Conservation (phyloP, 805 yeast species). For the Ogataea nakhonphanomensis region DNA sequence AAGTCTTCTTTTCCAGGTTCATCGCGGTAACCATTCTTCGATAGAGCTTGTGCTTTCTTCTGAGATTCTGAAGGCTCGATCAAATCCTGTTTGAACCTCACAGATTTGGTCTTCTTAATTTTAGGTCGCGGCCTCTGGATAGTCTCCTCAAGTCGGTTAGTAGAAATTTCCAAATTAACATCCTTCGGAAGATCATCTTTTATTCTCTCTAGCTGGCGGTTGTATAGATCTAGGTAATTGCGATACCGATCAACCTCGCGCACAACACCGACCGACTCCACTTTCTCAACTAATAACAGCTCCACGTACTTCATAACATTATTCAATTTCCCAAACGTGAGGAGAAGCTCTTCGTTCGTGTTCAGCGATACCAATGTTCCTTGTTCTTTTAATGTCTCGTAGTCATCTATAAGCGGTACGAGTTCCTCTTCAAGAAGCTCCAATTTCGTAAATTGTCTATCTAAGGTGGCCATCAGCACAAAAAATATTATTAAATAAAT, state of each 20-base stretch:
- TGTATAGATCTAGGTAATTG: conserved; percentile 3
- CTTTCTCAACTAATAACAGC: conserved; percentile 14
- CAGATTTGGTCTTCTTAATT: conserved; percentile 23
- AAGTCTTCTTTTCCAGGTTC: conserved; percentile 1
- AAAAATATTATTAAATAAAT: neutral
- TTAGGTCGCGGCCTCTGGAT: conserved; percentile 3
- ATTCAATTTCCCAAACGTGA: conserved; percentile 10
- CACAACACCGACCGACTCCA: conserved; percentile 6
- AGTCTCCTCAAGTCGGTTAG: conserved; percentile 4
- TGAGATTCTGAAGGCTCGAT: conserved; percentile 18
- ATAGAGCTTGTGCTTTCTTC: neutral
- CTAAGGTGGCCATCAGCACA: conserved; percentile 6
- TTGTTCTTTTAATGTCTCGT: conserved; percentile 12
- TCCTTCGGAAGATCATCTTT: conserved; percentile 8
- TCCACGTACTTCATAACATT: conserved; percentile 17
- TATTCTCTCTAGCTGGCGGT: conserved; percentile 1
- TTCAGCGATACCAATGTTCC: conserved; percentile 1
- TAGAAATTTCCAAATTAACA: conserved; percentile 1
- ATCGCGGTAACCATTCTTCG: conserved; percentile 12
- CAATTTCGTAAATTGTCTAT: conserved; percentile 20
- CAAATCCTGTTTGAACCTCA: conserved; percentile 23
- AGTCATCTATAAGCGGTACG: conserved; percentile 15
- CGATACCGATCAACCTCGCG: conserved; percentile 4
- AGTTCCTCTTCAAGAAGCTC: conserved; percentile 19
- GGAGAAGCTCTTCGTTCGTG: conserved; percentile 14